Base-by-base conservation (phyloP, 2,329 filamentous ascomycete genomes). In the Colletotrichum sp. region DNA sequence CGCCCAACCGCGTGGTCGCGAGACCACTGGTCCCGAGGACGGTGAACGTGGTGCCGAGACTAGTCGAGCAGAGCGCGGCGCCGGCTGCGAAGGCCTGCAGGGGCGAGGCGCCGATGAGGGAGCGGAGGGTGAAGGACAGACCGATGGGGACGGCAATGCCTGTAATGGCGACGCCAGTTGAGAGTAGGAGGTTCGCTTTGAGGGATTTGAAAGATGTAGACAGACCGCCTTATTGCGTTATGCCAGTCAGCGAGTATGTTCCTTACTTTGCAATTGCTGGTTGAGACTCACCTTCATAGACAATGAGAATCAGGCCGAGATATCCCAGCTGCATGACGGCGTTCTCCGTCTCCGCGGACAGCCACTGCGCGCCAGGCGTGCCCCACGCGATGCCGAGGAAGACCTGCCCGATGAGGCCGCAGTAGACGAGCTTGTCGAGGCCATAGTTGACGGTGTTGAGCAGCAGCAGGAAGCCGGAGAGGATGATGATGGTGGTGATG, bases 21-120 rank as follows among this genome's bases (percentile, higher is more conserved):
- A 89, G 82, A 0, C 87, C 87, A 26, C 86, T 87, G 1, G 85
- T 81, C 14, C 84, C 80, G 0, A 90, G 82, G 6, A 90, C 85
- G 4, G 91, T 92, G 10, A 94, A 93, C 1, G 89, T 90, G 0
- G 94, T 96, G 7, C 94, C 94, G 0, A 96, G 85, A 71, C 92
- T 94, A 1, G 94, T 96, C 2, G 93, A 93, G 79, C 92, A 95
- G 1, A 96, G 85, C 0, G 94, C 92, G 3, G 94, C 93, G 10
- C 94, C 94, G 0, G 94, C 92, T 3, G 93, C 90, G 79, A 96
- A 96, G 1, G 90, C 90, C 80, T 95, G 92, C 0, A 94, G 79
- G 0, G 86, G 83, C 1, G 87, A 88, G 0, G 91, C 89, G 18
- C 85, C 81, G 2, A 88, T 82, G 4, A 94, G 81, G 0, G 83